These are phyloP conservation scores for Rhizophagus clarus DNA, from an alignment of 192 early-diverging fungal species.

Conservation along the genomic window DNA sequence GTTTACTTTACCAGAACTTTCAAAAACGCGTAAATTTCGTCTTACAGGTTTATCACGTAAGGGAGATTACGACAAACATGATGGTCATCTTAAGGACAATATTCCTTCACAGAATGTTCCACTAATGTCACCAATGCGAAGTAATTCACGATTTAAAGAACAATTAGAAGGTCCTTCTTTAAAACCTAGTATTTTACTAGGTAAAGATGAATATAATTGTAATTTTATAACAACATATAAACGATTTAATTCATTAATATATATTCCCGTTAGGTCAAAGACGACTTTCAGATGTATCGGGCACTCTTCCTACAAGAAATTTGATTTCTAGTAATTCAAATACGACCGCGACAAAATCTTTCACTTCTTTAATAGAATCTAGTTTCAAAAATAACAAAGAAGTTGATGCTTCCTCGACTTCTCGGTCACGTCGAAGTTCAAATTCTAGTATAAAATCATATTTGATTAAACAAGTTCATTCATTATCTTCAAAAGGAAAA, in stretches of 20 bases:
- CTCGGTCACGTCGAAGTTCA: background rate
- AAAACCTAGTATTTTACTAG: background rate
- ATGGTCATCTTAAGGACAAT: background rate
- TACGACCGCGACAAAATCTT: too few species aligned
- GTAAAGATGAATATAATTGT: too few species aligned
- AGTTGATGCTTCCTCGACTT: background rate
- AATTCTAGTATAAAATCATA: conserved; percentile 26
- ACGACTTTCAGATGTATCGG: too few species aligned
- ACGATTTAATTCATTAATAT: too few species aligned
- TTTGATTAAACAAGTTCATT: conserved; percentile 26
- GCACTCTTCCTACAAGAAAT: too few species aligned
- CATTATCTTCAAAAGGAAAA: background rate
- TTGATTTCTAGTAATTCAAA: too few species aligned
- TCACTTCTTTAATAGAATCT: background rate
- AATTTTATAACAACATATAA: too few species aligned
- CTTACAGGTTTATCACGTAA: background rate
- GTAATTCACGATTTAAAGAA: background rate
- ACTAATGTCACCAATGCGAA: too few species aligned
- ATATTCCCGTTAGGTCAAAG: too few species aligned
- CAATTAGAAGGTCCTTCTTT: background rate
- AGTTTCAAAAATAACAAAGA: background rate
- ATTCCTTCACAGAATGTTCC: background rate
- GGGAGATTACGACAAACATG: too few species aligned
- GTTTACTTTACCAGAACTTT: background rate
- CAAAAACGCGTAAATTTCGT: too few species aligned